A percentile compares a stretch with the other conserved stretches of the same genome.
Conservation (phyloP, 1,139 yeast species). For the Geotrichum citri-aurantii region DNA sequence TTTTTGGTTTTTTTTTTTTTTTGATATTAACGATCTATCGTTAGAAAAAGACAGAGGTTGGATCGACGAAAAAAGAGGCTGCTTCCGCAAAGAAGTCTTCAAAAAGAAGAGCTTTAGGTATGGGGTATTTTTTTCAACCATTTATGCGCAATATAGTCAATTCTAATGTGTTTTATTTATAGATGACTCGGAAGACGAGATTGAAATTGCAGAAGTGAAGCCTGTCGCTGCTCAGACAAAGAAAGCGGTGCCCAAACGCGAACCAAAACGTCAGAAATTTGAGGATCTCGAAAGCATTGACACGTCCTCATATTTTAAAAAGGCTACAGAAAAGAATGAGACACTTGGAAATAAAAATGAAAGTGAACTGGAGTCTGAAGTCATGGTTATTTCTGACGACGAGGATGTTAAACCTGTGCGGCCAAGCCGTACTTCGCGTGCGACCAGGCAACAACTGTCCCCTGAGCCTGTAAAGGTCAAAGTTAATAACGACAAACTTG, state of each 20-base stretch:
- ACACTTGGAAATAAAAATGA: neutral
- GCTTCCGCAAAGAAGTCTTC: conserved; percentile 1
- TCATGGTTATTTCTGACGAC: neutral
- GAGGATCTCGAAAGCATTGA: conserved; percentile 22
- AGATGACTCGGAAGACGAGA: conserved; percentile 16
- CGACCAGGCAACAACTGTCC: too few relatives aligned
- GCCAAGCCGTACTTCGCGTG: neutral
- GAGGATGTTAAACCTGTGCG: neutral
- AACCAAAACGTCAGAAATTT: conserved; percentile 10
- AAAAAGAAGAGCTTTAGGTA: conserved; percentile 16
- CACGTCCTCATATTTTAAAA: conserved; percentile 22
- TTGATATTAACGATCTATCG: neutral
- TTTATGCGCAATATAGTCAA: neutral
- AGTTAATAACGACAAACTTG: neutral
- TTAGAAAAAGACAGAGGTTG: neutral
- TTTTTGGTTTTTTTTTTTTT: neutral
- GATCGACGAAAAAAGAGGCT: conserved; percentile 6
- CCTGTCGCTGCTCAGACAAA: neutral
- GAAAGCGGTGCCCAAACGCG: conserved; percentile 9
- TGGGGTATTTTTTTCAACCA: neutral
- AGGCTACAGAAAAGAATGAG: conserved; percentile 10
- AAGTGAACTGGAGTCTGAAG: neutral
- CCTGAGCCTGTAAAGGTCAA: neutral
- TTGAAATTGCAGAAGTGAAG: conserved; percentile 1
- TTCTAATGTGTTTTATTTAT: neutral